Percentiles rank a stretch among this genome's conserved stretches.
Evolutionary conservation across 2,329 filamentous ascomycete genomes (phyloP).

Genomic region (Mycogone perniciosa): DNA sequence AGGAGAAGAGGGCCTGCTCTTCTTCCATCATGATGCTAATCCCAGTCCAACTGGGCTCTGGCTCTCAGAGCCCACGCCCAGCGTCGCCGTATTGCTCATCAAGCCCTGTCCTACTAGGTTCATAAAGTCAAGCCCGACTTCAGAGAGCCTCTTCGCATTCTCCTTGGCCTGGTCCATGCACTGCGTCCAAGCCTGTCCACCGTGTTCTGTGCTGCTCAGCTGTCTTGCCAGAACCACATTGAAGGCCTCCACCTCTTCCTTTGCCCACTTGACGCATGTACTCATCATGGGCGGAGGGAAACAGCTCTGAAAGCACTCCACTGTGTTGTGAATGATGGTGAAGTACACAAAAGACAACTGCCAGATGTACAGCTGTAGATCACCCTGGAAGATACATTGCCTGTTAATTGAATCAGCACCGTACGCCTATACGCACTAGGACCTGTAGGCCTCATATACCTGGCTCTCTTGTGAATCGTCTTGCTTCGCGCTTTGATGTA

Average conservation of each 20-base stretch:
- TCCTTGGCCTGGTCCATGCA: slow-evolving; percentile 77
- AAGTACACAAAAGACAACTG: slow-evolving; percentile 95
- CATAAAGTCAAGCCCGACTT: slow-evolving; percentile 85
- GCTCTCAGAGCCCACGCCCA: slow-evolving; percentile 14
- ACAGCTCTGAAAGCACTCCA: slow-evolving; percentile 78
- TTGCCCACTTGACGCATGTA: slow-evolving; percentile 97
- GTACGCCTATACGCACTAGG: background rate
- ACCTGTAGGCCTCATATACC: slow-evolving; percentile 43
- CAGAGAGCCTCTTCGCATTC: slow-evolving; percentile 71
- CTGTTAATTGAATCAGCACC: slow-evolving; percentile 35
- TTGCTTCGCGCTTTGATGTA: slow-evolving; percentile 76
- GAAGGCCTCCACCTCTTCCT: slow-evolving; percentile 86
- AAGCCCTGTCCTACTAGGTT: slow-evolving; percentile 65
- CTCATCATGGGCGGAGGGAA: slow-evolving; percentile 86
- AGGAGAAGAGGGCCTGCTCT: background rate
- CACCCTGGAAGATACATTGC: slow-evolving; percentile 91
- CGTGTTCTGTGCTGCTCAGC: slow-evolving; percentile 74
- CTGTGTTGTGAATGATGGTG: slow-evolving; percentile 86
- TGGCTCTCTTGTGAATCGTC: slow-evolving; percentile 72
- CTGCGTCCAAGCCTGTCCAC: slow-evolving; percentile 69
- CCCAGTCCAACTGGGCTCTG: slow-evolving; percentile 25
- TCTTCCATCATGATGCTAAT: slow-evolving; percentile 19
- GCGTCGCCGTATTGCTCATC: slow-evolving; percentile 18
- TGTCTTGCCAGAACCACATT: slow-evolving; percentile 77
- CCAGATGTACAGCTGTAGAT: slow-evolving; percentile 89